Evolutionary conservation across 768 basidiomycete species (phyloP), one percentile per base, ranked within the genome.

Genomic region (Hericium coralloides): DNA sequence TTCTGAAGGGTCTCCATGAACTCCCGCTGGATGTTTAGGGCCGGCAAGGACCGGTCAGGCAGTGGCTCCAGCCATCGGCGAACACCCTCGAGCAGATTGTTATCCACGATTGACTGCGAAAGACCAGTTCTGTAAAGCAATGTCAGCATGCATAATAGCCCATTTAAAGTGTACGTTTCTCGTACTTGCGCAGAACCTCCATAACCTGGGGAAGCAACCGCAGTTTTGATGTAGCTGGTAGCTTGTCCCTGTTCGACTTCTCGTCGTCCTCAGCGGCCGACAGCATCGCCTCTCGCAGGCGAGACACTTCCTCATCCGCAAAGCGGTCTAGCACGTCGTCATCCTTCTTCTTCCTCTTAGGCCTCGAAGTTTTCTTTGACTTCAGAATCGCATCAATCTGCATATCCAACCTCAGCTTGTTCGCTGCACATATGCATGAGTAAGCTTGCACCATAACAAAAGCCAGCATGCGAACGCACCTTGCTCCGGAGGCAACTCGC

Each of bases 21-120:
- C 53, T 94, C 89, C 49, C 85, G 85, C 68, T 98, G 97, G 65
- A 99, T 98, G 70, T 95, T 95, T 54, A 98, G 79, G 3, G 94
- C 92, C 0, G 97, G 97, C 3, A 99, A 79, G 1, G 94, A 95
- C 55, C 82, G 83, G 72, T 97, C 92, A 0, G 88, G 89, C 15
- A 98, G 84, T 0, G 97, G 97, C 64, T 98, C 97, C 2, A 99
- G 83, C 92, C 92, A 99, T 38, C 83, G 76, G 41, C 82, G 79
- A 52, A 98, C 92, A 5, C 88, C 93, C 62, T 92, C 89, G 26
- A 99, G 77, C 43, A 98, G 82, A 61, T 95, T 93, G 69, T 94
- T 94, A 72, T 99, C 97, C 53, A 93, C 83, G 66, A 98, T 95
- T 5, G 93, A 90, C 65, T 95, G 92, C 12, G 87, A 83, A 15